Conservation (phyloP, 257 asterid species). For the Coffea eugenioides region DNA sequence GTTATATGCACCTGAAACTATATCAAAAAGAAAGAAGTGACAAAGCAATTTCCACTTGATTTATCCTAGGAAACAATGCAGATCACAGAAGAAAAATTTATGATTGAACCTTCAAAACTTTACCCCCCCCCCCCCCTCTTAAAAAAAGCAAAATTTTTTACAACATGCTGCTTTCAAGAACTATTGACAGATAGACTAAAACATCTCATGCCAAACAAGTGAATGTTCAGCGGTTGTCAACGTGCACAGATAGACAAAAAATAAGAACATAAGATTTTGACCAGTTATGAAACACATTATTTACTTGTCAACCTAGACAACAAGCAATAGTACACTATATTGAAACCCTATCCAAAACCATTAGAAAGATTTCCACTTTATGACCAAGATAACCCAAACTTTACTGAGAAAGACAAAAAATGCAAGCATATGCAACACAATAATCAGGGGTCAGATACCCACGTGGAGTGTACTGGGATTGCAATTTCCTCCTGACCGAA, state of each 20-base stretch:
- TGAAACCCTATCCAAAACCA: neutral
- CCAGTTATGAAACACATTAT: neutral
- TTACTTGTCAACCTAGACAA: neutral
- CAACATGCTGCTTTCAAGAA: neutral
- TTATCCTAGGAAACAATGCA: neutral
- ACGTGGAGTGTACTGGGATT: constrained; percentile 95
- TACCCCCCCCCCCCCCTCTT: too few species aligned
- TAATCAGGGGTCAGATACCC: constrained; percentile 26
- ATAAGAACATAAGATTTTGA: neutral
- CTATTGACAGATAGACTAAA: neutral
- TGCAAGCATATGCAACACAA: constrained; percentile 9
- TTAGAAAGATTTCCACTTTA: neutral
- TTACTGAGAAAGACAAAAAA: neutral
- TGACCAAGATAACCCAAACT: neutral
- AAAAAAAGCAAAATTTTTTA: neutral
- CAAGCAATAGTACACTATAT: neutral
- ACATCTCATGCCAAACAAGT: neutral
- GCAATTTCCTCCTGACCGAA: constrained; percentile 98
- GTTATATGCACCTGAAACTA: neutral
- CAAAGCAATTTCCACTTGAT: neutral
- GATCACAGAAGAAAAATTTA: neutral
- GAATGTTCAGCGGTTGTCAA: neutral
- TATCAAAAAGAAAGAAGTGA: constrained; percentile 1
- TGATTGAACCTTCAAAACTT: neutral
- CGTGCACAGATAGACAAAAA: neutral